Percentiles rank a stretch among this genome's conserved stretches.
Evolutionary conservation across 139 green algal genomes (phyloP).

Genomic region (Axilococcus clingmanii): DNA sequence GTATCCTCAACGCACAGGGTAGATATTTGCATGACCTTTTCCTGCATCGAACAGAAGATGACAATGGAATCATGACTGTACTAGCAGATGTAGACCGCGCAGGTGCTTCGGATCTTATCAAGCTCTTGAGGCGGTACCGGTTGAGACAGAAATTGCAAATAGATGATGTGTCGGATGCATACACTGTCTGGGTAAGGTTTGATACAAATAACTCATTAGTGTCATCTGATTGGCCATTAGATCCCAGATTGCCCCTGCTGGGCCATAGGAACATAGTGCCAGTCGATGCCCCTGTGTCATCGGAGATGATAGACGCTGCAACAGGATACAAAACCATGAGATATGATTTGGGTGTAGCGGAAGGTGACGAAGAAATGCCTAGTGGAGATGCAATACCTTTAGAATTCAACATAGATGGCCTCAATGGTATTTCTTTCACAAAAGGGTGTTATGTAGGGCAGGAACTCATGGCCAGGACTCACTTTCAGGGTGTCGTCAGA

Average conservation of each 20-base stretch:
- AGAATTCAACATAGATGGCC: slow-evolving; percentile 88
- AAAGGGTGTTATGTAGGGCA: slow-evolving; percentile 97
- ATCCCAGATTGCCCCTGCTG: slow-evolving; percentile 54
- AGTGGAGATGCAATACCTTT: slow-evolving; percentile 68
- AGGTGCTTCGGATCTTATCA: slow-evolving; percentile 19
- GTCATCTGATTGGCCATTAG: slow-evolving; percentile 31
- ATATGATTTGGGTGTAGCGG: slow-evolving; percentile 70
- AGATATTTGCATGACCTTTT: slow-evolving; percentile 67
- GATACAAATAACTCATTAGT: slow-evolving; percentile 2
- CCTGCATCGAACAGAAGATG: slow-evolving; percentile 21
- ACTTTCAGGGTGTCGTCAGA: slow-evolving; percentile 69
- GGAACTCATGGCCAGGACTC: slow-evolving; percentile 69
- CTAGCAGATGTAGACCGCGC: slow-evolving; percentile 45
- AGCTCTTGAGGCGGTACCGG: slow-evolving; percentile 53
- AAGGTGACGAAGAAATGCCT: slow-evolving; percentile 77
- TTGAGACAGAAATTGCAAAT: slow-evolving; percentile 61
- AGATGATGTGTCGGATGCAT: slow-evolving; percentile 36
- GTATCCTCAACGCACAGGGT: slow-evolving; percentile 63
- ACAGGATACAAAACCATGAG: too few species aligned
- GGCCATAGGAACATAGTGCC: slow-evolving; percentile 25
- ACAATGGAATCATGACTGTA: slow-evolving; percentile 19
- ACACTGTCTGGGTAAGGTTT: slow-evolving; percentile 43
- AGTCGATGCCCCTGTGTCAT: background rate
- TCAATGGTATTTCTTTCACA: slow-evolving; percentile 78
- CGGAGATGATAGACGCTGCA: background rate